Conservation (phyloP, 345 rosid genomes). For the Dimocarpus longan region DNA sequence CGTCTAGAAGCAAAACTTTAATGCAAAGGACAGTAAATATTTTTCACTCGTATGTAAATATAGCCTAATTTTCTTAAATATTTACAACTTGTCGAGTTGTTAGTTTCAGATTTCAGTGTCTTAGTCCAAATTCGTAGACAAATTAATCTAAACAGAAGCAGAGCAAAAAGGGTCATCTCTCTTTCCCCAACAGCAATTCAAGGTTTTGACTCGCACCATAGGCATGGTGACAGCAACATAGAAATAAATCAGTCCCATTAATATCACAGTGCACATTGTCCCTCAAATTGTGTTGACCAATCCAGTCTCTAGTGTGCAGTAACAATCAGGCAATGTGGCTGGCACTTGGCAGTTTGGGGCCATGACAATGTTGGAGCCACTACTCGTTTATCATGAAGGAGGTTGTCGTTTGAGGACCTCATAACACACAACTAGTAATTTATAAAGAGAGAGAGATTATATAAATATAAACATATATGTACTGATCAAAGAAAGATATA, state of each 20-base stretch:
- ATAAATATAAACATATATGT: neutral
- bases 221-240: neutral
- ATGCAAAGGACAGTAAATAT: no score
- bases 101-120: neutral
- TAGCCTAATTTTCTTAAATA: no score
- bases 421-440: neutral
- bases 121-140: no score
- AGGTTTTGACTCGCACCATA: neutral
- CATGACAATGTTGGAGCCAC: neutral
- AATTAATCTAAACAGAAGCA: neutral
- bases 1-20: no score
- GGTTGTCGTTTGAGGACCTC: neutral
- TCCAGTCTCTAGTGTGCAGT: neutral
- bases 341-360: constrained; percentile 9
- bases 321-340: neutral
- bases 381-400: neutral
- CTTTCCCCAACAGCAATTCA: neutral
- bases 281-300: neutral
- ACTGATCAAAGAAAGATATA: constrained; percentile 4
- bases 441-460: no score
- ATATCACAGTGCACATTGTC: neutral
- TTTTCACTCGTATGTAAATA: no score
- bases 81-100: no score
- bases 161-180: neutral
- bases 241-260: neutral